Base-by-base conservation (phyloP, 129 eudicot genomes). In the Gnaphalium uliginosum region DNA sequence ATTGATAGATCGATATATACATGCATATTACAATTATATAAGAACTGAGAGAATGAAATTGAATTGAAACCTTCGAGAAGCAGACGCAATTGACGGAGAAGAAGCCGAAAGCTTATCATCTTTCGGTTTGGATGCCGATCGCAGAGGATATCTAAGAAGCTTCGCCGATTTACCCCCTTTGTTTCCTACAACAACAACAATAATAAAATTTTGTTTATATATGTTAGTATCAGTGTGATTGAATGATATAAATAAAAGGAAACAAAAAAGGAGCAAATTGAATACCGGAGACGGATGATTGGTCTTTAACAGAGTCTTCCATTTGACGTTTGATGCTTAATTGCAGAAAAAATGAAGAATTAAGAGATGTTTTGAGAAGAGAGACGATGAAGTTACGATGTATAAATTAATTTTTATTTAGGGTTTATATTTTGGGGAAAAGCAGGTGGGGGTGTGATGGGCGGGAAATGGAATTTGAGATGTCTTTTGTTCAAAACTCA, bases 141-240 rank as follows among this genome's bases (percentile, higher is more conserved):
- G 82, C 41, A 93, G 92, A 46, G 98, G 96, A 76, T 93, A 93
- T 37, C 95, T 69, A 19, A 89, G 85, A 69, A 86, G 91, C 69
- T 85, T 86, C 0, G 89, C 54, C 19, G 88, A 29, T 72, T 86
- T 84, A 26, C 63, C 85, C 24, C 84, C 90, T 63, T 75, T 63
- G 37, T 24, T 78, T 56, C 51, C 85, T 82, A 72, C 85, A 72
- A 68, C 27, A 76, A 69, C 54, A 39, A 17, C 2, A 2, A 25
- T 50, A 67, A 29, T 3, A 9, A 0, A 29, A 6, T 41, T 41
- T 8, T 46, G 4, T 8, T 46, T 15, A 8, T 0, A 11, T 46
- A 46, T 46, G 8, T 0, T 6, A 56, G 41, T 18, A 17, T 29
- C 33, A 18, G 4, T 32, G 14, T n/a, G 62, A 2, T 8, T 3